Base-by-base conservation (phyloP, 2,329 filamentous ascomycete species). In the Pestalotiopsis sp. region DNA sequence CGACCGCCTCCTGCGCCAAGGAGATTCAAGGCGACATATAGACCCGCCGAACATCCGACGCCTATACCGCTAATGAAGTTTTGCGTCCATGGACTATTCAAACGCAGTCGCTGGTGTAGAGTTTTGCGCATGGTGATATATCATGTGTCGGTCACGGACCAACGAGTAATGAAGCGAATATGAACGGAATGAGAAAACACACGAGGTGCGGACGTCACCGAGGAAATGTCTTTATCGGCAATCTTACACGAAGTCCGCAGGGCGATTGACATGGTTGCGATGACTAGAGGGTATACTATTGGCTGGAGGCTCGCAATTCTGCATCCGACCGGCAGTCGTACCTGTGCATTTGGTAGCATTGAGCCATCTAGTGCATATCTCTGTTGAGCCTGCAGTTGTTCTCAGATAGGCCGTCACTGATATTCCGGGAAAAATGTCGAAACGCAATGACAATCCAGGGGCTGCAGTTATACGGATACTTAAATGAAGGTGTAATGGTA, bases 1-100 rank as follows among this genome's bases (percentile, higher is more conserved):
- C 72, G 70, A 23, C 76, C 76, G 11, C 75, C 76, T 36, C 75
- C 76, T 11, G 76, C 76, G 11, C 75, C 76, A 2, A 78, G 73
- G 13, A 75, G 52, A 25, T 68, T 68, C 23, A 68, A 38, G 0
- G 67, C 61, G 5, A 68, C 67, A 57, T 65, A 68, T 3, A 68
- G 23, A 20, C 67, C 67, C 11, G 67, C 67, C 4, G 61, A 60
- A 11, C 27, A 65, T 0, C 61, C 67, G 7, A 68, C 38, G 31
- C 61, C 61, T 45, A 68, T 68, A 23, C 67, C 67, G 27, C 49
- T 66, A 4, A 68, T 66, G 1, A 68, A 31, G 38, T 66, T 68
- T 1, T 68, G 62, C 2, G 65, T 61, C 45, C 64, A 57, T 1
- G 64, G 64, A 38, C 45, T 66, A 6, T 64, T 36, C 40, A 45